Base-by-base conservation (phyloP, 2,329 filamentous ascomycete genomes). In the Paecilomyces sp. region DNA sequence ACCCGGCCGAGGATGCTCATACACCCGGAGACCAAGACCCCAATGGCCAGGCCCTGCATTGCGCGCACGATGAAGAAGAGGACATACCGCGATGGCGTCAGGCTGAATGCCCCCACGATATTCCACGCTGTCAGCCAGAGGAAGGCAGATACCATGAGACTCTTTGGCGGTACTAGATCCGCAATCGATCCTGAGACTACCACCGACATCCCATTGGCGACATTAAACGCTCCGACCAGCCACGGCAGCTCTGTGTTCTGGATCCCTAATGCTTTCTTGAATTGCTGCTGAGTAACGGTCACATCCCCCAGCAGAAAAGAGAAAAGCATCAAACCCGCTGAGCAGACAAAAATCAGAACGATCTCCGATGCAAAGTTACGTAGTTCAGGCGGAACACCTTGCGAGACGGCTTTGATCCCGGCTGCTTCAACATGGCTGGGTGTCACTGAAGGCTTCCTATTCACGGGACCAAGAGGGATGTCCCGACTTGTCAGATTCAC, bases 31-130 rank as follows among this genome's bases (percentile, higher is more conserved):
- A 83, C 70, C 34, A 79, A 59, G 12, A 82, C 74, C 0, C 80
- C 77, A 4, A 81, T 79, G 0, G 80, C 79, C 15, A 83, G 77
- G 0, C 81, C 81, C 33, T 76, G 73, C 73, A 76, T 72, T 11
- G 72, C 74, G 15, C 74, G 70, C 61, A 77, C 70, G 28, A 72
- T 62, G 63, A 76, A 76, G 62, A 76, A 73, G 1, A 75, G 65
- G 13, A 71, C 67, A 52, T 68, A 68, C 1, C 74, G 68, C 4
- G 69, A 66, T 1, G 73, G 75, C 3, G 69, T 68, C 4, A 79
- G 59, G 0, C 72, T 70, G 61, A 75, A 77, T 9, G 66, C 74
- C 0, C 76, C 36, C 36, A 47, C 36, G 36, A 47, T n/a, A 54
- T 79, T 79, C 77, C 77, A 79, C 1, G 69, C 65, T 0, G 72